These are phyloP conservation scores for Puccinia coronata DNA, from an alignment of 1,284 basidiomycete genomes.

Conservation along the genomic window DNA sequence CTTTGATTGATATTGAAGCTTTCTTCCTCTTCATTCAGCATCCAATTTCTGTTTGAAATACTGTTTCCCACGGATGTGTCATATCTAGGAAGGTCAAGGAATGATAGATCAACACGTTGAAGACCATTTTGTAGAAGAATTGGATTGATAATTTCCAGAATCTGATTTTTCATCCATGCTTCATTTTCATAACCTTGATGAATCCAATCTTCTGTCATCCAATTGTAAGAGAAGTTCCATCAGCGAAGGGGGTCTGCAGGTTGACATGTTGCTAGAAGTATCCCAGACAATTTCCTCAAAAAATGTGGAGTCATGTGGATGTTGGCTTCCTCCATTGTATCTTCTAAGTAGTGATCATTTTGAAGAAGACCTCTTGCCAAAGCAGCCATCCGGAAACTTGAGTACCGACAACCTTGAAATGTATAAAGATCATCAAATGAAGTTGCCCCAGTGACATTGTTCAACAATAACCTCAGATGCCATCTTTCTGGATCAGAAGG, in stretches of 20 bases:
- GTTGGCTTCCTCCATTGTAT: constrained; percentile 61
- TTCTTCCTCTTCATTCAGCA: constrained; percentile 60
- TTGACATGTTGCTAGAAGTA: constrained; percentile 58
- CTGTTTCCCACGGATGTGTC: constrained; percentile 56
- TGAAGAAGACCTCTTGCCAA: too few relatives aligned
- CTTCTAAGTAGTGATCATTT: too few relatives aligned
- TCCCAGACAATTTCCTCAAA: constrained; percentile 59
- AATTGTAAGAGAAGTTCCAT: too few relatives aligned
- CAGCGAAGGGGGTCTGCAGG: constrained; percentile 57
- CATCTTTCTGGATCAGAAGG: too few relatives aligned
- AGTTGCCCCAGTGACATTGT: too few relatives aligned
- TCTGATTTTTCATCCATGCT: too few relatives aligned
- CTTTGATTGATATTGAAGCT: constrained; percentile 51
- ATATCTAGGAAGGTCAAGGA: constrained; percentile 57
- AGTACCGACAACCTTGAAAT: constrained; percentile 53
- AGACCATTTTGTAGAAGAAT: constrained; percentile 56
- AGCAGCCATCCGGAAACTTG: constrained; percentile 58
- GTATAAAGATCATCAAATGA: constrained; percentile 58
- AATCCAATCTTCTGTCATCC: too few relatives aligned
- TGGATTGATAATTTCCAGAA: constrained; percentile 60
- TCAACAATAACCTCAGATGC: too few relatives aligned
- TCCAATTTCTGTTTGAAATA: constrained; percentile 59
- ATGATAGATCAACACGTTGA: constrained; percentile 55
- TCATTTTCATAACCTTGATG: too few relatives aligned
- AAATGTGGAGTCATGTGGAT: constrained; percentile 60